phyloP scores from a whole-genome alignment of 768 basidiomycete genomes.

The Erythrobasidium yunnanense region DNA sequence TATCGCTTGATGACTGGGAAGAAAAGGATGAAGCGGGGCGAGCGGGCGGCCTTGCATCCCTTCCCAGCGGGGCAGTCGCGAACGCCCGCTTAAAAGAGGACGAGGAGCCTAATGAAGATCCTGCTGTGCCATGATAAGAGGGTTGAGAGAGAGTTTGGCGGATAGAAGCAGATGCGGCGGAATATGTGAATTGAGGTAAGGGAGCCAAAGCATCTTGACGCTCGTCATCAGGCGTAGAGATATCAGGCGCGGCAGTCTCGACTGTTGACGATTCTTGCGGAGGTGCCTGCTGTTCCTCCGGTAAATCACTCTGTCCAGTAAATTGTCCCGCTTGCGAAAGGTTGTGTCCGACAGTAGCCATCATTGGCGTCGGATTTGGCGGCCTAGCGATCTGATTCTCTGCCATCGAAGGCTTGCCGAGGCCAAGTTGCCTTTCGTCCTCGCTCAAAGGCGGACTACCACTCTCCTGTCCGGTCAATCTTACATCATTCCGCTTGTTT shows the following conservation, averaged over 20 bases:
- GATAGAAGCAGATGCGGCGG: background rate
- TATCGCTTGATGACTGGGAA: constrained; percentile 21
- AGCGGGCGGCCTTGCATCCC: background rate
- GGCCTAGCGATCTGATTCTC: background rate
- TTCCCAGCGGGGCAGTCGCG: background rate
- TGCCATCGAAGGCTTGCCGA: background rate
- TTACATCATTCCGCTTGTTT: background rate
- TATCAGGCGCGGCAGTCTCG: background rate
- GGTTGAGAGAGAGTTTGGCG: background rate
- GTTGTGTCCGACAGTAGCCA: background rate
- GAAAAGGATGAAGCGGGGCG: background rate
- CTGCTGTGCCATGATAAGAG: background rate
- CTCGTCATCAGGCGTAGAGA: constrained; percentile 11
- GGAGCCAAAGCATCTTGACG: background rate
- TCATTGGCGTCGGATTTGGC: constrained; percentile 10
- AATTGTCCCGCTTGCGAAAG: background rate
- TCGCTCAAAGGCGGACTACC: no score
- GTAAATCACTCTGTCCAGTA: background rate
- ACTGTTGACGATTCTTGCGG: no score
- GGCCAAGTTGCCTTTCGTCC: no score
- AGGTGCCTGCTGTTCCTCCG: background rate
- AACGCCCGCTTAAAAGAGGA: background rate
- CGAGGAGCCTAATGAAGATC: background rate
- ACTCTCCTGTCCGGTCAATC: background rate
- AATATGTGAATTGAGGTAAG: background rate